Percentiles rank a stretch among this genome's conserved stretches.
These are phyloP conservation scores for Cynara cardunculus DNA, from an alignment of 129 eudicot genomes.

Conservation along the genomic window DNA sequence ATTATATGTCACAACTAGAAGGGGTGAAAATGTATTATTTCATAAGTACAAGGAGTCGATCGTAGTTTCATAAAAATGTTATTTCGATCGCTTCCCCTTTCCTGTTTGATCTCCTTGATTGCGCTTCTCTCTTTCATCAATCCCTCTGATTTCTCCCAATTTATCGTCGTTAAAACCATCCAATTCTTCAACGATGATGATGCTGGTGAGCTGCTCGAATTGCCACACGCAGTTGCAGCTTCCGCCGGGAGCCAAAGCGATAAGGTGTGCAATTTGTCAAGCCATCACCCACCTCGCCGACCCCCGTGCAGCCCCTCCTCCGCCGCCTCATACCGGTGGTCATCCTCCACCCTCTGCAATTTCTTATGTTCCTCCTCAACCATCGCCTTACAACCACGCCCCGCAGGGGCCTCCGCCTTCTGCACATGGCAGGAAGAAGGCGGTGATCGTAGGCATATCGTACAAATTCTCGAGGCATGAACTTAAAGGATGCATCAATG, in stretches of 20 bases:
- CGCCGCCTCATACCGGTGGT: slow-evolving; percentile 17
- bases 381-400: slow-evolving; percentile 54
- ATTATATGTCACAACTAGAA: not conserved
- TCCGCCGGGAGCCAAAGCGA: slow-evolving; percentile 77
- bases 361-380: slow-evolving; percentile 30
- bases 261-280: slow-evolving; percentile 76
- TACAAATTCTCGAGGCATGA: slow-evolving; percentile 72
- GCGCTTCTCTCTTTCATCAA: slow-evolving; percentile 2
- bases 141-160: not conserved
- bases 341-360: slow-evolving; percentile 24
- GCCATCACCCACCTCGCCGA: slow-evolving; percentile 65
- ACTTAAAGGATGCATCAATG: slow-evolving; percentile 91
- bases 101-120: not conserved
- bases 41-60: not conserved
- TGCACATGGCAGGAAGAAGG: slow-evolving; percentile 77
- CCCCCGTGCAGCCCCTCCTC: slow-evolving; percentile 50
- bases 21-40: not conserved
- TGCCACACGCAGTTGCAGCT: slow-evolving; percentile 70
- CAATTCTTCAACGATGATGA: slow-evolving; percentile 31
- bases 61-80: not conserved
- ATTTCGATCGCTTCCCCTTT: not conserved
- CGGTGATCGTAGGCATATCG: slow-evolving; percentile 89
- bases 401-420: slow-evolving; percentile 78
- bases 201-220: slow-evolving; percentile 70
- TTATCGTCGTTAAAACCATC: not conserved